Base-by-base conservation (phyloP, 225 moss, liverwort and hornwort genomes). In the Antitrichia curtipendula region DNA sequence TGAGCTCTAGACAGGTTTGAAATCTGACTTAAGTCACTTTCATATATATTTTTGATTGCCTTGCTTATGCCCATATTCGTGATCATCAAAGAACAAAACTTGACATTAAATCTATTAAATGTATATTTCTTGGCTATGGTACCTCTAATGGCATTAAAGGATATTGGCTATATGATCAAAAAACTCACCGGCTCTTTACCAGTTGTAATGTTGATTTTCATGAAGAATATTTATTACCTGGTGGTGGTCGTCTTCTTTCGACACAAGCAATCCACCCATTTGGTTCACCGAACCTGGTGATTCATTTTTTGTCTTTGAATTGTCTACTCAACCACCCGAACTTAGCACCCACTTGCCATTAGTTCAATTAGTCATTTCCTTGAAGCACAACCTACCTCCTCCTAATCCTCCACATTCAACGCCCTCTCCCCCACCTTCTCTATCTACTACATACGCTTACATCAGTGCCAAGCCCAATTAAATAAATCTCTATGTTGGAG, bases 231-330 rank as follows among this genome's bases (percentile, higher is more conserved):
- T 1, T 65, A 2, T 36, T 65, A 36, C 1, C 2, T 21, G 1
- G n/a, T 65, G 3, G n/a, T 18, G 36, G 3, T 3, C 6, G 2
- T 2, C 36, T 65, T 65, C 6, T 3, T 5, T 36, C 10, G 10
- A 11, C 20, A 19, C 19, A 9, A 65, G 19, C 3, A 0, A 13
- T 20, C 10, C 3, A 65, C 6, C 65, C 10, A n/a, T 2, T 13
- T 64, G 17, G 64, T 64, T 1, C 9, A 5, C 3, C 9, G 1
- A 63, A 3, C 32, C 3, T 63, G 7, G 17, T 0, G 4, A 8
- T 5, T 17, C 3, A 1, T 63, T 8, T 9, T 16, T 0, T 63
- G 5, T 32, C 6, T 5, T 2, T 63, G 9, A 63, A 3, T 0
- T 12, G 6, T 6, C 10, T 11, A 6, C 7, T 14, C 31, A 45